phyloP scores from a whole-genome alignment of 306 rosid genomes.

The Sphenostylis stenocarpa region DNA sequence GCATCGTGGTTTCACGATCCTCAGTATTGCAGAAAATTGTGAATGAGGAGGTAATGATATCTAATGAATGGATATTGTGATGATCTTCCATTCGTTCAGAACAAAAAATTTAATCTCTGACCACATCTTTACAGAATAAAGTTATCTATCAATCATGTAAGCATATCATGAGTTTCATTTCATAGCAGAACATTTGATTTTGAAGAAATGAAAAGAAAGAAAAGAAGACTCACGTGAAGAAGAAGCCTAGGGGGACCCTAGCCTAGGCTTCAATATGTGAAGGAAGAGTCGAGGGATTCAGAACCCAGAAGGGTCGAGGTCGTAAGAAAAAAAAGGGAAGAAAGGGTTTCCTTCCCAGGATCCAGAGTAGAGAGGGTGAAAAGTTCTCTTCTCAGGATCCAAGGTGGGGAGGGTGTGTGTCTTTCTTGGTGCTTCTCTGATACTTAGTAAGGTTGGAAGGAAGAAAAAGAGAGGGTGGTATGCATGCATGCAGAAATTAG shows the following conservation, averaged over 20 bases:
- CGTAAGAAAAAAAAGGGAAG: background rate
- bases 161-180: background rate
- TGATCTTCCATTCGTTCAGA: no score
- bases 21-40: background rate
- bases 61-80: no score
- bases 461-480: background rate
- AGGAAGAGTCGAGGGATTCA: background rate
- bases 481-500: conserved; percentile 5
- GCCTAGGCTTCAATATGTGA: background rate
- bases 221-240: background rate
- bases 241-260: conserved; percentile 19
- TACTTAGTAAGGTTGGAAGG: no score
- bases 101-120: no score
- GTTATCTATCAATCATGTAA: background rate
- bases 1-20: background rate
- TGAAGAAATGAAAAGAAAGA: background rate
- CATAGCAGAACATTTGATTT: background rate
- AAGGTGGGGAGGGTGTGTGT: no score
- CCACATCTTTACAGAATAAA: no score
- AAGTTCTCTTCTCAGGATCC: no score
- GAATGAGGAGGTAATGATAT: no score
- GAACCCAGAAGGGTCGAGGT: background rate
- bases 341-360: conserved; percentile 2
- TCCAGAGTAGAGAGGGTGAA: no score
- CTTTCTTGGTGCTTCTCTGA: no score